Base-by-base conservation (phyloP, 768 basidiomycete genomes). In the Boletellus emodensis region DNA sequence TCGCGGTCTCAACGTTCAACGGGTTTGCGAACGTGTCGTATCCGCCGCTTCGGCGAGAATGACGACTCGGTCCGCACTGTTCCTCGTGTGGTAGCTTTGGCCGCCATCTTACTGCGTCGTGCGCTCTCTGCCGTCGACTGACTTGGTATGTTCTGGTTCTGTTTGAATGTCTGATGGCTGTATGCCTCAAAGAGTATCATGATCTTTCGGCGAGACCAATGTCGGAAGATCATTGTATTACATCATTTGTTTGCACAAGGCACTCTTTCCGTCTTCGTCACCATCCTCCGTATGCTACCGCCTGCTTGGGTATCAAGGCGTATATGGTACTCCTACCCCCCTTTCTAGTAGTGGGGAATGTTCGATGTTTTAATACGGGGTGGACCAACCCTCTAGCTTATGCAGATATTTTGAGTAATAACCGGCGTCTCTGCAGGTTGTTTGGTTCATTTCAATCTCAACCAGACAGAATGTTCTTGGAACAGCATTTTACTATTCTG, bases 401-500 rank as follows among this genome's bases (percentile, higher is more conserved):
- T n/a, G 7, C 15, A 1, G 10, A 24, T 15, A 12, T 12, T 15
- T 33, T 14, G 15, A 13, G n/a, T 12, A 5, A 42, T 20, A 14
- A 15, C 39, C 33, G 58, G 20, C 44, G 35, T 42, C 6, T 11
- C 22, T 11, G 10, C 39, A 65, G 68, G 66, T 18, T 57, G 62
- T 42, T 43, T 68, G 6, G 55, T 64, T 13, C 68, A 66, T 32
- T 52, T 58, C 3, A 44, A 55, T 34, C 49, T 69, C n/a, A 52
- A 40, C 26, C 61, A 58, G 58, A 60, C 4, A 59, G 49, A 34
- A 58, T 58, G 13, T 59, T 70, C 44, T 59, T 69, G 20, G 62
- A 58, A 36, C 58, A 63, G 15, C 58, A 59, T 2, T 65, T 64
- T 17, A 53, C 26, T 71, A 69, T 44, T 68, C 65, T 26, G 67